Evolutionary conservation across 495 filamentous ascomycete genomes (phyloP).

Genomic region (Halenospora varia): DNA sequence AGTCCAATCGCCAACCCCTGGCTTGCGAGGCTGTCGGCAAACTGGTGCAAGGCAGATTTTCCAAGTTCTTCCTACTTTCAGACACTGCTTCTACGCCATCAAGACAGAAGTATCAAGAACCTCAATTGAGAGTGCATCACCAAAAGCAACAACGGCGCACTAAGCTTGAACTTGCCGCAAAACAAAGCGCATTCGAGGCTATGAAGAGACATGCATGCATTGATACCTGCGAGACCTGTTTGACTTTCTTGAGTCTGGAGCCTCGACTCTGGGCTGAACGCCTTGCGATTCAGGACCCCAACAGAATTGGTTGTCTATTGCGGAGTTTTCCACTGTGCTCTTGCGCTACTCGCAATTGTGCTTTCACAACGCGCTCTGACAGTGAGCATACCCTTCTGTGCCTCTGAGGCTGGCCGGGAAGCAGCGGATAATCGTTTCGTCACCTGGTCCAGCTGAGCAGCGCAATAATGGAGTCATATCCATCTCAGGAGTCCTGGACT

Average conservation of each 20-base stretch:
- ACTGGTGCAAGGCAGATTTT: constrained; percentile 7
- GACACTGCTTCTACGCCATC: neutral
- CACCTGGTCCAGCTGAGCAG: constrained; percentile 17
- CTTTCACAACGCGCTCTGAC: too few relatives aligned
- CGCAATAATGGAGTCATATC: constrained; percentile 18
- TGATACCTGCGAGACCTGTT: neutral
- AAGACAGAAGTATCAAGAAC: constrained; percentile 1
- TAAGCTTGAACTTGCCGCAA: neutral
- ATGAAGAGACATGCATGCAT: neutral
- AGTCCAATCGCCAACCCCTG: constrained; percentile 51
- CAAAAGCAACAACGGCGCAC: neutral
- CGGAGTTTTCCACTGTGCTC: too few relatives aligned
- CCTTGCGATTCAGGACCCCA: neutral
- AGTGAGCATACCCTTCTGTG: neutral
- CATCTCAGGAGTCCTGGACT: neutral
- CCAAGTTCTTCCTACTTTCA: neutral
- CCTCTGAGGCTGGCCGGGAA: constrained; percentile 1
- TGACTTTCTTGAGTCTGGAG: neutral
- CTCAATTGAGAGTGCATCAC: neutral
- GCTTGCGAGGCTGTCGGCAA: constrained; percentile 72
- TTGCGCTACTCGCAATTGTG: too few relatives aligned
- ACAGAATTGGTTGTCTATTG: too few relatives aligned
- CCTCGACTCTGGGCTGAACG: neutral
- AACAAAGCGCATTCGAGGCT: neutral
- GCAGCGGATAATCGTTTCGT: constrained; percentile 3